Evolutionary conservation across 2,329 filamentous ascomycete species (phyloP), one percentile per base, ranked within the genome.

Genomic region (Pseudogymnoascus sp.): DNA sequence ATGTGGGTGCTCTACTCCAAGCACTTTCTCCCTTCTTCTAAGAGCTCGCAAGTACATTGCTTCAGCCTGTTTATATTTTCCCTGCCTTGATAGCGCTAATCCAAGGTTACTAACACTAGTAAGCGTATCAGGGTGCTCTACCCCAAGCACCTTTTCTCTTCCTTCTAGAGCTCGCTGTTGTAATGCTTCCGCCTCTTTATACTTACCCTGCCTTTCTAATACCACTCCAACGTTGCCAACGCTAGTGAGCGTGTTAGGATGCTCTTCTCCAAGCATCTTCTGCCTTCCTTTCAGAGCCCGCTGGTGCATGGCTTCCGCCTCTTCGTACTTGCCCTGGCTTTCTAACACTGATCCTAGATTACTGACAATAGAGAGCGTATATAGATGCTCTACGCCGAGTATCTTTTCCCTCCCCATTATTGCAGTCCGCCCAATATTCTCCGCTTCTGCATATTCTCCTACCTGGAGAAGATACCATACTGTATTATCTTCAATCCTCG

Each of bases 21-120:
- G 29, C 10, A 16, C 44, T n/a, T 59, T 60, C 61, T 63, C 44
- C 6, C 8, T 35, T n/a, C 61, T 59, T 56, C n/a, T 10, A 63
- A 31, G 29, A 31, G 29, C 29, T 31, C 26, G 26, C 26, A 1
- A 6, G 26, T 26, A 3, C 26, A 26, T 26, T 3, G 26, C 26
- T 26, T 26, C 26, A 2, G 26, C 26, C 26, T 26, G 2, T 26
- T 26, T 26, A 3, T 26, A 26, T 3, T 26, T 26, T 1, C 26
- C 26, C 26, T 26, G 26, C 1, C 26, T 26, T 1, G 19, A 1
- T 33, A 61, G 44, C 16, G 35, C 29, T 2, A 2, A 26, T 4
- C 31, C 64, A 7, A 68, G 61, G 3, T 59, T 24, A 2, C 16
- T n/a, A 11, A 56, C 61, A 38, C 26, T 59, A 2, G 13, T 21